Conservation (phyloP, 2,329 filamentous ascomycete species). For the Verticillium klebahnii region DNA sequence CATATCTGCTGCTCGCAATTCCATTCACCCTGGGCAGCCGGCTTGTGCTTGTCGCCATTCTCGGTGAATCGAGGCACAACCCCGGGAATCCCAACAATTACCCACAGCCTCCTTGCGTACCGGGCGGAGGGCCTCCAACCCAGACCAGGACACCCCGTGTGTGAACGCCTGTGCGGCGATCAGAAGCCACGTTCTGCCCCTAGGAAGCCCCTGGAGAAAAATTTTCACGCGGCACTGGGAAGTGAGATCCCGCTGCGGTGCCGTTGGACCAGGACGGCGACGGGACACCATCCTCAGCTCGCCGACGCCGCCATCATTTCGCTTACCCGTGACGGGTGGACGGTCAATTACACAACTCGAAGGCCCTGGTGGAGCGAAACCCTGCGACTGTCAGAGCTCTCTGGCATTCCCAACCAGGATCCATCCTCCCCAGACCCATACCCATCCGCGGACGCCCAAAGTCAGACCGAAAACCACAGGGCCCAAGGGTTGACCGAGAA, state of each 20-base stretch:
- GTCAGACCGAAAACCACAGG: not conserved
- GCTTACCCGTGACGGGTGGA: not conserved
- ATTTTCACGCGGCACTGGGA: slow-evolving; percentile 1
- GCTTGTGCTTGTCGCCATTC: not conserved
- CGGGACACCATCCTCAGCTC: not conserved
- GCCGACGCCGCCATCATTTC: not conserved
- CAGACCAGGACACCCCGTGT: not conserved
- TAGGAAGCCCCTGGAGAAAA: not conserved
- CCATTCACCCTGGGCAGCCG: not conserved
- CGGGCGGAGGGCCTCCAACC: not conserved
- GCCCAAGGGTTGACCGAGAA: not conserved
- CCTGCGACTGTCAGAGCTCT: not conserved
- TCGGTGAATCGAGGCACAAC: not conserved
- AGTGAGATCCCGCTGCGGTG: not conserved
- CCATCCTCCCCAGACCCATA: not conserved
- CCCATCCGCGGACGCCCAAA: not conserved
- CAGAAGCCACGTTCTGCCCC: not conserved
- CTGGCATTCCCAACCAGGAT: not conserved
- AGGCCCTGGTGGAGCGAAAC: not conserved
- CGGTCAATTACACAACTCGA: not conserved
- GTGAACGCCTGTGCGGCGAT: not conserved
- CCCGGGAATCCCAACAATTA: not conserved
- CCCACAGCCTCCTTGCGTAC: not conserved
- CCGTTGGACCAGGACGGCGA: not conserved
- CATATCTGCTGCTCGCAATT: not conserved